Evolutionary conservation across 108 stramenopile species (phyloP).

Genomic region (Fragilaria crotonensis): DNA sequence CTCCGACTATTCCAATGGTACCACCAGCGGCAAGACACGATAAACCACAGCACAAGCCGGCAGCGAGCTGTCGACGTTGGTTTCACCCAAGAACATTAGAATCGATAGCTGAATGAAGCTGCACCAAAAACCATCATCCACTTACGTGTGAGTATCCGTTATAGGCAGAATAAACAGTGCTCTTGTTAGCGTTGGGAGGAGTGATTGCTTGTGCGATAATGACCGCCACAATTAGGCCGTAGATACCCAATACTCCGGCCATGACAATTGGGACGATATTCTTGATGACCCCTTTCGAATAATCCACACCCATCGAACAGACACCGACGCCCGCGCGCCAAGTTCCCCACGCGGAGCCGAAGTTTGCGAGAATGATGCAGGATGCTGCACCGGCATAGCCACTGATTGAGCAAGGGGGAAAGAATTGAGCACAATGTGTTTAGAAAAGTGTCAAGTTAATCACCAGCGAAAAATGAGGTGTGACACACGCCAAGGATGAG

Average conservation of each 20-base stretch:
- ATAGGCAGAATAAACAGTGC: conserved; percentile 49
- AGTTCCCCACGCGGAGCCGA: conserved; percentile 95
- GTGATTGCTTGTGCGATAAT: conserved; percentile 58
- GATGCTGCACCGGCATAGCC: conserved; percentile 47
- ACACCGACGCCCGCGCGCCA: conserved; percentile 80
- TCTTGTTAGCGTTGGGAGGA: conserved; percentile 36
- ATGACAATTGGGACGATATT: conserved; percentile 78
- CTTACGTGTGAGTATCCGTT: conserved; percentile 51
- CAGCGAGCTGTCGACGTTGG: too few species aligned
- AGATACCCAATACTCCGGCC: conserved; percentile 75
- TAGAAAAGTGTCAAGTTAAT: too few species aligned
- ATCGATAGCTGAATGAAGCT: too few species aligned
- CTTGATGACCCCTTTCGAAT: conserved; percentile 60
- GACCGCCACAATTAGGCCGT: conserved; percentile 67
- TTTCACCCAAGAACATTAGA: too few species aligned
- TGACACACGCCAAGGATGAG: not conserved
- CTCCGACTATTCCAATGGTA: conserved; percentile 68
- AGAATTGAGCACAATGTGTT: not conserved
- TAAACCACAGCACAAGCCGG: conserved; percentile 62
- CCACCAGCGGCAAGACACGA: conserved; percentile 53
- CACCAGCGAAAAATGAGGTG: too few species aligned
- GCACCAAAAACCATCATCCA: not conserved
- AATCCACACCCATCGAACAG: conserved; percentile 68
- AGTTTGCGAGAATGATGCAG: conserved; percentile 20
- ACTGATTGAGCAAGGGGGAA: conserved; percentile 8